Base-by-base conservation (phyloP, 106 monocot genomes). In the Narthecium ossifragum region DNA sequence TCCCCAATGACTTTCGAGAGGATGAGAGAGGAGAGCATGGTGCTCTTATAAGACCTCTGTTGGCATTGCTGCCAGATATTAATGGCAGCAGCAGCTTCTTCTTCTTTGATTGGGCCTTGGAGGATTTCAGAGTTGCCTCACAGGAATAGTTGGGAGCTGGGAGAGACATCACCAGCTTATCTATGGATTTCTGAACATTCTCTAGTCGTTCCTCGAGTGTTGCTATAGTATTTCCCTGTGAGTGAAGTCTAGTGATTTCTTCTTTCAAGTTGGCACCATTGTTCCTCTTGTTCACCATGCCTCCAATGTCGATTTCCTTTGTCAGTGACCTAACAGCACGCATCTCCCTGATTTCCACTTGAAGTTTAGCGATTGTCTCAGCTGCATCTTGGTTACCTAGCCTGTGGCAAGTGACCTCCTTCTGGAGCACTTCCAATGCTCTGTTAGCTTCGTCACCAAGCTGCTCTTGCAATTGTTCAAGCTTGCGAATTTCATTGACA, bases 371-470 rank as follows among this genome's bases (percentile, higher is more conserved):
- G 31, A 98, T 88, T 51, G 98, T 90, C 63, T 87, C 79, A 4
- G 81, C 98, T 15, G 98, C 98, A 70, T 91, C 69, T 64, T 98
- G 91, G 60, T 98, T 86, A 5, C 96, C 96, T 40, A 70, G 74
- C 24, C 76, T 80, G 39, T 98, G 96, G 68, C 91, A 87, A 43
- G 80, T 74, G 8, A 91, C 98, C 76, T 98, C 87, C 69, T 98
- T 91, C 78, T 91, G 87, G 21, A 91, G 63, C n/a, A 98, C 84
- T 75, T 91, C 98, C 28, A 98, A 34, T 29, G 91, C 98, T 49
- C 70, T 61, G 37, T 85, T 79, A 1, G 98, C 98, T 65, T 99
- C 98, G n/a, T 85, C 81, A 12, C 88, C 98, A 45, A 99, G 87
- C 66, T 92, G 85, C 28, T 79, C 67, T 31, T 99, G 98, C 40